Evolutionary conservation across 441 rosid genomes (phyloP).

Genomic region (Pelargonium cotyledonis): DNA sequence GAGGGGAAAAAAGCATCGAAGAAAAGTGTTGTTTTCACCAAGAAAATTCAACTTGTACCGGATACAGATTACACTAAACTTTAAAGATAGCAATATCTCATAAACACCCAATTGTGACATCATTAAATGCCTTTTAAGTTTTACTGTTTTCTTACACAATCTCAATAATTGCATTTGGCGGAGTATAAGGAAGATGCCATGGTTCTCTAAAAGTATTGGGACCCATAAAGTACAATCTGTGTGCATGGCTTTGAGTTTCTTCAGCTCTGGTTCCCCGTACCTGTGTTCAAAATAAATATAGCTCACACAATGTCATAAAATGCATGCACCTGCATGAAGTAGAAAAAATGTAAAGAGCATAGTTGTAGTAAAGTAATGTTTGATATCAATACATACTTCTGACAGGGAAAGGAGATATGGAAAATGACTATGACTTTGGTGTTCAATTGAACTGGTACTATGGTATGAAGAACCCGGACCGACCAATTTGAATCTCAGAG

Average conservation of each 20-base stretch:
- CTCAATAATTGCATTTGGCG: slow-evolving; percentile 83
- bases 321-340: slow-evolving; percentile 2
- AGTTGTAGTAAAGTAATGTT: slow-evolving; percentile 18
- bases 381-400: slow-evolving; percentile 49
- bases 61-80: not conserved
- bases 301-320: slow-evolving; percentile 17
- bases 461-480: slow-evolving; percentile 45
- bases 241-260: slow-evolving; percentile 90
- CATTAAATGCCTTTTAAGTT: not conserved
- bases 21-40: not conserved
- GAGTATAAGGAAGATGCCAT: slow-evolving; percentile 97
- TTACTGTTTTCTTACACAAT: slow-evolving; percentile 66
- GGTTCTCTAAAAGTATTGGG: slow-evolving; percentile 96
- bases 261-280: slow-evolving; percentile 90
- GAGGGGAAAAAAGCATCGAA: too few relatives aligned
- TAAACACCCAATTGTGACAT: slow-evolving; percentile 20
- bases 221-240: slow-evolving; percentile 95
- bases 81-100: slow-evolving; percentile 11
- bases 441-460: slow-evolving; percentile 55
- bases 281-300: slow-evolving; percentile 35
- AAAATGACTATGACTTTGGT: slow-evolving; percentile 54
- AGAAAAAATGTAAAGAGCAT: slow-evolving; percentile 15
- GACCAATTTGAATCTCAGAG: slow-evolving; percentile 63
- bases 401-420: slow-evolving; percentile 90
- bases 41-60: not conserved